Evolutionary conservation across 108 stramenopile genomes (phyloP), one percentile per base, ranked within the genome.

Genomic region (Cyclotella cryptica): DNA sequence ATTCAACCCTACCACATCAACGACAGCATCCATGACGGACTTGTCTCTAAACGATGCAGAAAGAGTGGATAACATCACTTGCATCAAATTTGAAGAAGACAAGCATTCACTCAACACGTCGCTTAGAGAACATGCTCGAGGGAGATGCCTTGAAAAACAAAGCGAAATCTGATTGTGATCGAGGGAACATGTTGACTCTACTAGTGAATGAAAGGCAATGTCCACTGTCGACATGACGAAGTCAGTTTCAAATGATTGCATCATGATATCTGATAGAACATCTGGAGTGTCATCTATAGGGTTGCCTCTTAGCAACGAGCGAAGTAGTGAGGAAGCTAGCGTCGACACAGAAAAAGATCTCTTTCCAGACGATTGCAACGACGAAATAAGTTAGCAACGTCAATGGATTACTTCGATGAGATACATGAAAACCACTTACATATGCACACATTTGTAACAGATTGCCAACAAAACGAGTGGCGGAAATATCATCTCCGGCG

Each of bases 241-340:
- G 55, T 65, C 75, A 45, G 43, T 66, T 21, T 84, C 45, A 58
- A 84, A 74, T n/a, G 77, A 74, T 0, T 57, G 49, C 67, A 43
- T 30, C 19, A 84, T 61, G n/a, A 71, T 46, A 53, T 73, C 67
- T 51, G 76, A 84, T 30, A 84, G 44, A 27, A 68, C 55, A 55
- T 84, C 83, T 60, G 67, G 51, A 13, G 75, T 63, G 42, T 65
- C 65, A 60, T 83, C 77, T 11, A 59, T 35, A 28, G 76, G 75
- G 51, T 52, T 83, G 59, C 81, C 81, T 27, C 64, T 67, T 22
- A 84, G 71, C 61, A 84, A 52, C 40, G 72, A 77, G 28, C 83
- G 83, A 55, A 78, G 40, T 17, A 84, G 47, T 1, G 68, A 73
- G 52, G 83, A 84, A 55, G 83, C 71, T 53, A 66, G 64, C 12